Conservation (phyloP, 2,329 filamentous ascomycete genomes). For the Fusarium nisikadoi region DNA sequence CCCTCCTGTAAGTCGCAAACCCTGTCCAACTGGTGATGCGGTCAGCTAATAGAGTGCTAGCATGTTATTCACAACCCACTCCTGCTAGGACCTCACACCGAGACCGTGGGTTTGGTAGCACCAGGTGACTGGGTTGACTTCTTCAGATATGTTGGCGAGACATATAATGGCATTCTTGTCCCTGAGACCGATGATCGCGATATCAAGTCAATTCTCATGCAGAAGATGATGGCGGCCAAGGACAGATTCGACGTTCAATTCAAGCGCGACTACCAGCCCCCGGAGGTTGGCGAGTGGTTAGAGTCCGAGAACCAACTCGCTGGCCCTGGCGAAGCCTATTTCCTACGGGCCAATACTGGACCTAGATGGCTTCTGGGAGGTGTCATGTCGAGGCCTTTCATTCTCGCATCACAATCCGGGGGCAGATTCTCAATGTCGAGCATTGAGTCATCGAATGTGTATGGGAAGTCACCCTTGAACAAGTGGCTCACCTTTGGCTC, state of each 20-base stretch:
- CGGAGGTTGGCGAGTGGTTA: slow-evolving; percentile 56
- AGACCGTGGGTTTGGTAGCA: slow-evolving; percentile 64
- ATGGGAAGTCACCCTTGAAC: slow-evolving; percentile 30
- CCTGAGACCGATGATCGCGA: slow-evolving; percentile 64
- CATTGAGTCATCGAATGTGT: slow-evolving; percentile 57
- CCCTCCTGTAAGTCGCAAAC: slow-evolving; percentile 56
- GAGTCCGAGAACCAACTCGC: slow-evolving; percentile 54
- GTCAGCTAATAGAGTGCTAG: slow-evolving; percentile 40
- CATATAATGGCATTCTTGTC: slow-evolving; percentile 60
- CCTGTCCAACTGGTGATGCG: not conserved
- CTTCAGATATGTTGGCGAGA: slow-evolving; percentile 66
- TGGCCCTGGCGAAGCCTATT: slow-evolving; percentile 56
- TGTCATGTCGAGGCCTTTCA: slow-evolving; percentile 59
- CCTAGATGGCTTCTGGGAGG: slow-evolving; percentile 59
- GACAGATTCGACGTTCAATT: slow-evolving; percentile 65
- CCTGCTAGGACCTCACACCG: slow-evolving; percentile 63
- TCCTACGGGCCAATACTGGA: slow-evolving; percentile 61
- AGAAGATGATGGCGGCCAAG: slow-evolving; percentile 66
- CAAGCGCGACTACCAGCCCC: slow-evolving; percentile 58
- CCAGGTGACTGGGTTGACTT: slow-evolving; percentile 71
- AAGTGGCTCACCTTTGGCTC: slow-evolving; percentile 53
- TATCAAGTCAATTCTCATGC: slow-evolving; percentile 60
- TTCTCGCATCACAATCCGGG: slow-evolving; percentile 55
- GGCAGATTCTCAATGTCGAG: slow-evolving; percentile 64
- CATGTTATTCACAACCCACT: slow-evolving; percentile 66